A percentile compares a stretch with the other conserved stretches of the same genome.
These are phyloP conservation scores for Leccinum rimulosum DNA, from an alignment of 768 basidiomycete genomes.

Conservation along the genomic window DNA sequence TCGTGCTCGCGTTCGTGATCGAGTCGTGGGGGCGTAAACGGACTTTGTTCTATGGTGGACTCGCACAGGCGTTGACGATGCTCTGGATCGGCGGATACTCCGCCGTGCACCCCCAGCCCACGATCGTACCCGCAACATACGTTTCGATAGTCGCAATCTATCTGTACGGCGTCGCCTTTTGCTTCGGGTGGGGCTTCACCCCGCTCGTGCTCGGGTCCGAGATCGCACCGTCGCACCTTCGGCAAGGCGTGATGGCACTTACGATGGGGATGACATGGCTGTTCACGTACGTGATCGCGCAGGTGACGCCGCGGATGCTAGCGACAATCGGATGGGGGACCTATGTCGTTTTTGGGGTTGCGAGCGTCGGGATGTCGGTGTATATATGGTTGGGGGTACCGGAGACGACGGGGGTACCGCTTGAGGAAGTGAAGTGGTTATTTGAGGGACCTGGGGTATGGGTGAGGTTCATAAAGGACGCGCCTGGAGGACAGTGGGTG, in stretches of 20 bases:
- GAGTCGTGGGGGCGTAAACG: conserved; percentile 40
- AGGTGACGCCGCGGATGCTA: conserved; percentile 39
- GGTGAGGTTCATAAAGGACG: conserved; percentile 31
- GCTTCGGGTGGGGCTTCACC: conserved; percentile 33
- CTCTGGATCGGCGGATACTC: conserved; percentile 35
- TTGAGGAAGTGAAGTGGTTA: conserved; percentile 38
- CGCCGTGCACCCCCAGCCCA: conserved; percentile 28
- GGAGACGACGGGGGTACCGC: conserved; percentile 38
- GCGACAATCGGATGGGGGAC: conserved; percentile 28
- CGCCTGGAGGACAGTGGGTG: conserved; percentile 32
- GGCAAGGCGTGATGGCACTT: conserved; percentile 31
- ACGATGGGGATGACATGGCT: conserved; percentile 35
- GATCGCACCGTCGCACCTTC: conserved; percentile 36
- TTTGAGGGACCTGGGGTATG: conserved; percentile 30
- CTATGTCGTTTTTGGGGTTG: conserved; percentile 33
- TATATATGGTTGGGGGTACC: conserved; percentile 39
- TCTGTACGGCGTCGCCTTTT: conserved; percentile 36
- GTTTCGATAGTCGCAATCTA: conserved; percentile 37
- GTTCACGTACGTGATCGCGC: conserved; percentile 37
- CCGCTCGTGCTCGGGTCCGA: conserved; percentile 36
- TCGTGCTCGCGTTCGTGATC: conserved; percentile 37
- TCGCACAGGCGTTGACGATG: conserved; percentile 37
- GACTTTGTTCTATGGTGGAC: conserved; percentile 35
- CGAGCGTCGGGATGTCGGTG: conserved; percentile 28
- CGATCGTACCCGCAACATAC: conserved; percentile 31